These are phyloP conservation scores for Pseudogymnoascus sp. DNA, from an alignment of 2,329 filamentous ascomycete species.

Conservation along the genomic window DNA sequence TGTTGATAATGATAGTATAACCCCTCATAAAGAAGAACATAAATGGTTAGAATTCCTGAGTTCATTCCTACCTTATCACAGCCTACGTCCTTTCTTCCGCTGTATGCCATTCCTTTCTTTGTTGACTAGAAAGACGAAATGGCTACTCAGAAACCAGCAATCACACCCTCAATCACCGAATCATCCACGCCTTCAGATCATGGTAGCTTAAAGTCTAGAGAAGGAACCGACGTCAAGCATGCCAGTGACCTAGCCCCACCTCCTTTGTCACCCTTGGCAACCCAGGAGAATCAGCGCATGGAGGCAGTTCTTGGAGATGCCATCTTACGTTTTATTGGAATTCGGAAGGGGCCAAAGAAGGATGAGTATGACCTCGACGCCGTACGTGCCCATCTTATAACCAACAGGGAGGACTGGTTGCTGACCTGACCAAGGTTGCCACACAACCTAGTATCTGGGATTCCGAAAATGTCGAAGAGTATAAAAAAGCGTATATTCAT, in stretches of 20 bases:
- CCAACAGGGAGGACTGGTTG: not conserved
- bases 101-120: not conserved
- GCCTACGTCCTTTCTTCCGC: too few relatives aligned
- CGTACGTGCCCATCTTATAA: not conserved
- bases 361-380: not conserved
- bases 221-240: not conserved
- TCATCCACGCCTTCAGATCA: not conserved
- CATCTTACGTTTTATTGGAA: not conserved
- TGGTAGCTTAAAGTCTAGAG: not conserved
- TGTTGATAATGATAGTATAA: not conserved
- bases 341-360: not conserved
- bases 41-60: not conserved
- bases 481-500: constrained; percentile 13
- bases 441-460: not conserved
- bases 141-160: not conserved
- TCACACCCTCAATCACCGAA: not conserved
- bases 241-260: not conserved
- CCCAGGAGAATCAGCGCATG: not conserved
- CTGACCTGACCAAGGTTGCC: not conserved
- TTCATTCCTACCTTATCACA: not conserved
- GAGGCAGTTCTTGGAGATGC: not conserved
- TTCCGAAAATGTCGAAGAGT: constrained; percentile 13
- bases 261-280: not conserved
- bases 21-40: not conserved
- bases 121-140: not conserved